Conservation (phyloP, 2,329 filamentous ascomycete species). For the Alternaria arborescens region DNA sequence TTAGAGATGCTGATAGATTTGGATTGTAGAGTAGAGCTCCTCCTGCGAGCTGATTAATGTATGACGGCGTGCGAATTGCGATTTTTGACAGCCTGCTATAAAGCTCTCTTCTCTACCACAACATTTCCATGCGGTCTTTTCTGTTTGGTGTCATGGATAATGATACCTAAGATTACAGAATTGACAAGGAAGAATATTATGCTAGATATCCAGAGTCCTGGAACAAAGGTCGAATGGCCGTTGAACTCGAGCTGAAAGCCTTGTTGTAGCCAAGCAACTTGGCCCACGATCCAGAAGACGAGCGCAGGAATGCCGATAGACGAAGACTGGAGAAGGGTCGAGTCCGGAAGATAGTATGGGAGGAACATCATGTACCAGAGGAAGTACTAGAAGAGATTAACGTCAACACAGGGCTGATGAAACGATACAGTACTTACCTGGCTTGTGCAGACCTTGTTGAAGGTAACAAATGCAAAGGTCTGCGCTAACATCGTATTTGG, state of each 20-base stretch:
- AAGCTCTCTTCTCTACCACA: neutral
- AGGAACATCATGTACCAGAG: constrained; percentile 97
- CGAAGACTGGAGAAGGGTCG: constrained; percentile 71
- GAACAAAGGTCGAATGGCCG: constrained; percentile 82
- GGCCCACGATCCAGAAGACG: constrained; percentile 76
- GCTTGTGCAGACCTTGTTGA: constrained; percentile 99
- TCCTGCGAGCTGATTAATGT: neutral
- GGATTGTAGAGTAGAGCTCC: neutral
- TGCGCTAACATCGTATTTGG: constrained; percentile 89
- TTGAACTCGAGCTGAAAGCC: constrained; percentile 64
- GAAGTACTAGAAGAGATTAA: constrained; percentile 74
- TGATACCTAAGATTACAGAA: constrained; percentile 83
- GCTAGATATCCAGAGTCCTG: constrained; percentile 80
- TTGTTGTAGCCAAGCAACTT: constrained; percentile 65
- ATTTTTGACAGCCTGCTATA: neutral
- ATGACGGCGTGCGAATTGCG: neutral
- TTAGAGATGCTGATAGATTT: neutral
- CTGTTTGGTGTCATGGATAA: constrained; percentile 69
- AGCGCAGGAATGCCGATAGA: constrained; percentile 71
- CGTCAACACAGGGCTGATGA: neutral
- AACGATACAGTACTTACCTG: constrained; percentile 69
- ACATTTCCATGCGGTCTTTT: neutral
- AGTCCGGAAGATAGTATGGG: constrained; percentile 86
- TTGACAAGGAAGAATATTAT: constrained; percentile 86
- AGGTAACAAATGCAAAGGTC: constrained; percentile 95